Percentiles rank a stretch among this genome's conserved stretches.
These are phyloP conservation scores for Diaporthe humulicola DNA, from an alignment of 2,329 filamentous ascomycete genomes.

Conservation along the genomic window DNA sequence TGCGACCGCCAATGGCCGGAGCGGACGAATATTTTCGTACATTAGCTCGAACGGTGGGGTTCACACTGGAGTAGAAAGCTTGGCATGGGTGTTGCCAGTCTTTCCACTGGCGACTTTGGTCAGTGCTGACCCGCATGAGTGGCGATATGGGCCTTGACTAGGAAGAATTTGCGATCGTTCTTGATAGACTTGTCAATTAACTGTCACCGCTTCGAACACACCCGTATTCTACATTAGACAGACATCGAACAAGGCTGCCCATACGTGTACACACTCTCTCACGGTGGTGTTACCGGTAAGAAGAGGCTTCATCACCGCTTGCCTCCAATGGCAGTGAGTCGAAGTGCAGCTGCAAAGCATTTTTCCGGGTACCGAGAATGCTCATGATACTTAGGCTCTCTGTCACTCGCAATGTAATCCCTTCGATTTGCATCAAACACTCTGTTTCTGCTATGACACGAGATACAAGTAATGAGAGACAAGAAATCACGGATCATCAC, in stretches of 20 bases:
- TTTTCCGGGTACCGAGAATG: too few relatives aligned
- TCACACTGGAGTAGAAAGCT: not conserved
- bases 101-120: not conserved
- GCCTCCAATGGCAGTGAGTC: too few relatives aligned
- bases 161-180: constrained; percentile 1
- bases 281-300: too few relatives aligned
- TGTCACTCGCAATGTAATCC: too few relatives aligned
- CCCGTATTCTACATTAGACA: not conserved
- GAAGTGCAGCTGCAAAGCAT: too few relatives aligned
- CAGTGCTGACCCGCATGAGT: not conserved
- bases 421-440: too few relatives aligned
- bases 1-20: not conserved
- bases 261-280: too few relatives aligned
- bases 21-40: not conserved
- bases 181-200: not conserved
- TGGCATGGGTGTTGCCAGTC: not conserved
- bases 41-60: not conserved
- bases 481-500: not conserved
- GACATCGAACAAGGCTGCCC: not conserved
- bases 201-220: too few relatives aligned
- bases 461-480: not conserved
- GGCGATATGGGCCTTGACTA: not conserved
- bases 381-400: too few relatives aligned
- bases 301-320: too few relatives aligned
- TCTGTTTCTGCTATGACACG: not conserved